These are phyloP conservation scores for Lomentospora prolificans DNA, from an alignment of 2,329 filamentous ascomycete species.

Conservation along the genomic window DNA sequence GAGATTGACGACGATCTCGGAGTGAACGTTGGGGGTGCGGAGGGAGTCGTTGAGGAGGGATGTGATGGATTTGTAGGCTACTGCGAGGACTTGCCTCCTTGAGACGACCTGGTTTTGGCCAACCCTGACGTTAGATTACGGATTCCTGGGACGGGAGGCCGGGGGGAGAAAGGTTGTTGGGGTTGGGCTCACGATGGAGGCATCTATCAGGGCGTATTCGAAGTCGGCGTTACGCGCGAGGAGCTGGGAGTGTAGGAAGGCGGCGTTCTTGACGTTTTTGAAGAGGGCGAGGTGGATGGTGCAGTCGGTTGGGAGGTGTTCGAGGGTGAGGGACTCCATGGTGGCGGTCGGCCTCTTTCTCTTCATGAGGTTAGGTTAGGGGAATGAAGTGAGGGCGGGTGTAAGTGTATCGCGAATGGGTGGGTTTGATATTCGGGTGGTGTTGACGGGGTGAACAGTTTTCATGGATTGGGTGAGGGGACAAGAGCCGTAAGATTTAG, in stretches of 20 bases:
- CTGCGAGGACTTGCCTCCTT: constrained; percentile 61
- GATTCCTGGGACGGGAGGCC: too few species aligned
- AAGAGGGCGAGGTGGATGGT: constrained; percentile 68
- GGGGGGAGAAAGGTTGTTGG: neutral
- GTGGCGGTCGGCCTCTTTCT: neutral
- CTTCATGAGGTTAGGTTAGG: neutral
- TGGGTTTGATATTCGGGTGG: too few species aligned
- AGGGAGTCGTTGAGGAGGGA: constrained; percentile 50
- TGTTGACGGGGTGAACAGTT: neutral
- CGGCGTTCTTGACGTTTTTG: constrained; percentile 63
- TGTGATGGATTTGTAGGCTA: constrained; percentile 68
- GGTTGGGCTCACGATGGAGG: constrained; percentile 51
- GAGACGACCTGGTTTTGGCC: constrained; percentile 70
- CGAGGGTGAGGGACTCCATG: constrained; percentile 59
- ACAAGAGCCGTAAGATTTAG: too few species aligned
- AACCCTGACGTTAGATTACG: too few species aligned
- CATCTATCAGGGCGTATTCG: constrained; percentile 91
- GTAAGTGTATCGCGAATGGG: neutral
- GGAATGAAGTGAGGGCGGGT: neutral
- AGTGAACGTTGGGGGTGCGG: constrained; percentile 78
- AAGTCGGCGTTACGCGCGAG: constrained; percentile 75
- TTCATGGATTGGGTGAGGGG: neutral
- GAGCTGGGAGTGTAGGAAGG: constrained; percentile 72
- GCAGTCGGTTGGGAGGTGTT: constrained; percentile 62
- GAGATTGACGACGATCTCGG: constrained; percentile 73